Conservation (phyloP, 2,329 filamentous ascomycete species). For the Fusarium caatingaense region DNA sequence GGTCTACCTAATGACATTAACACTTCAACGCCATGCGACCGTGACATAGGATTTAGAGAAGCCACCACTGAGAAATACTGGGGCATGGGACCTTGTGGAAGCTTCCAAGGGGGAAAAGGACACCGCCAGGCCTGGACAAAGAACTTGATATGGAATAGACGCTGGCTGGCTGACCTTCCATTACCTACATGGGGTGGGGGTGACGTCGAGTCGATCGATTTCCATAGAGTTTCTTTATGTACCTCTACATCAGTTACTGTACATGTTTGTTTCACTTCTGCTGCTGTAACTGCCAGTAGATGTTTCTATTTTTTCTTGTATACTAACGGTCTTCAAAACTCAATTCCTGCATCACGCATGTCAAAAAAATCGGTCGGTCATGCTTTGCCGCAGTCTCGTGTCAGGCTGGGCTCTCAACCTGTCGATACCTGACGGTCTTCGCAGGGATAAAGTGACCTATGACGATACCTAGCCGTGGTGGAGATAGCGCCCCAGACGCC, state of each 20-base stretch:
- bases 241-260: conserved; percentile 5
- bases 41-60: conserved; percentile 29
- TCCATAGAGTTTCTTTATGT: conserved; percentile 8
- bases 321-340: background rate
- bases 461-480: conserved; percentile 39
- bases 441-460: conserved; percentile 38
- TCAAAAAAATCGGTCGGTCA: conserved; percentile 2
- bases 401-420: conserved; percentile 30
- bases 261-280: background rate
- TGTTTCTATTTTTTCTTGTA: background rate
- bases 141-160: conserved; percentile 37
- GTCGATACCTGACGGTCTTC: conserved; percentile 40
- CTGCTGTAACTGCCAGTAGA: background rate
- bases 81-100: conserved; percentile 52
- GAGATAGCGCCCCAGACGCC: conserved; percentile 30
- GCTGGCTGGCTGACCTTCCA: conserved; percentile 8
- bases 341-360: conserved; percentile 2
- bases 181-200: conserved; percentile 21
- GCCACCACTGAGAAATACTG: conserved; percentile 39
- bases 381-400: conserved; percentile 7
- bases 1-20: conserved; percentile 33
- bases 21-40: conserved; percentile 36
- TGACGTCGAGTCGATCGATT: conserved; percentile 45
- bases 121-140: conserved; percentile 14
- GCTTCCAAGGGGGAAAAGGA: conserved; percentile 38